Percentiles rank a stretch among this genome's conserved stretches.
phyloP scores from a whole-genome alignment of 1,284 basidiomycete species.

The Apiotrichum gamsii region DNA sequence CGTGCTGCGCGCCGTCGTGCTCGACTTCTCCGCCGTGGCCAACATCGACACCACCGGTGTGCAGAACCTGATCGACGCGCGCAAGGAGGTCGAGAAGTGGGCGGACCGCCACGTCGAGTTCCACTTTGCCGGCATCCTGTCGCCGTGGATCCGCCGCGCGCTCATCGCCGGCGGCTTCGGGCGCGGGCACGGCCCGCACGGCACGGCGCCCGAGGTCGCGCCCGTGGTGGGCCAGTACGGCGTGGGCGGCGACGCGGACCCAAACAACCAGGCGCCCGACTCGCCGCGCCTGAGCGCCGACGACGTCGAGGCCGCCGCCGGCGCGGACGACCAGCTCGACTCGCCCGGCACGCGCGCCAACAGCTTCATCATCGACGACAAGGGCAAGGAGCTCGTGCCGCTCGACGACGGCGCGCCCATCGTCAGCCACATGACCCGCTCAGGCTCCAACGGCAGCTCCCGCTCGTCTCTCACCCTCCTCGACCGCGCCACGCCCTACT shows the following conservation, averaged over 20 bases:
- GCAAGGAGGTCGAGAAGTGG: slow-evolving; percentile 81
- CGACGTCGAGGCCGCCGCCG: background rate
- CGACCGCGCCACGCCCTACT: slow-evolving; percentile 44
- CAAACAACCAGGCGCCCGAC: slow-evolving; percentile 5
- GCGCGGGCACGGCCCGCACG: slow-evolving; percentile 44
- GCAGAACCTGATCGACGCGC: slow-evolving; percentile 84
- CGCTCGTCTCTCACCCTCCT: slow-evolving; percentile 24
- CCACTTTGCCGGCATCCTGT: slow-evolving; percentile 58
- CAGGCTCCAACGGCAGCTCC: slow-evolving; percentile 1
- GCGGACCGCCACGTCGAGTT: slow-evolving; percentile 72
- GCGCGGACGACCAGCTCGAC: background rate
- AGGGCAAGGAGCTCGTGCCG: background rate
- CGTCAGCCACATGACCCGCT: background rate
- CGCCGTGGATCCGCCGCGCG: slow-evolving; percentile 88
- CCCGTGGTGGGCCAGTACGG: slow-evolving; percentile 57
- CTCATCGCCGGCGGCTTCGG: slow-evolving; percentile 85
- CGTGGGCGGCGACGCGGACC: slow-evolving; percentile 17
- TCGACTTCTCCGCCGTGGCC: slow-evolving; percentile 78
- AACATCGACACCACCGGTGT: slow-evolving; percentile 66
- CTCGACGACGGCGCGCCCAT: background rate
- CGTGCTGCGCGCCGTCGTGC: slow-evolving; percentile 71
- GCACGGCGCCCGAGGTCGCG: slow-evolving; percentile 60
- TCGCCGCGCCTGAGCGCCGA: slow-evolving; percentile 8
- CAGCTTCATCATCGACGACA: slow-evolving; percentile 1
- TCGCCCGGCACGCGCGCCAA: background rate